A percentile compares a stretch with the other conserved stretches of the same genome.
phyloP scores from a whole-genome alignment of 352 stramenopile genomes.

The Phytophthora cryptogea region DNA sequence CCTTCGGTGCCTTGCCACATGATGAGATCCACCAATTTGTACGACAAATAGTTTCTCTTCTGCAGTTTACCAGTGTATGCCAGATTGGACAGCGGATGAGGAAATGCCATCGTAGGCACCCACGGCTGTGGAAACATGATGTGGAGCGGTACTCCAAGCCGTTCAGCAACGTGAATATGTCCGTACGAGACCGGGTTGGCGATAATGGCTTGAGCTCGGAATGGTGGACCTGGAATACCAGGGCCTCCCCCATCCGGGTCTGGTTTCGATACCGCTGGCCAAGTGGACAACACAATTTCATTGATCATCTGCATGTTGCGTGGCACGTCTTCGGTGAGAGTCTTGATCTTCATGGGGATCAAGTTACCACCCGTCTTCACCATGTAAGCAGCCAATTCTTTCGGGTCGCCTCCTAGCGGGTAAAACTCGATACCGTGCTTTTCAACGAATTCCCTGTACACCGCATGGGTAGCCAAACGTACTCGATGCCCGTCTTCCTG shows the following conservation, averaged over 20 bases:
- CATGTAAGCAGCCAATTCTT: constrained; percentile 89
- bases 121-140: constrained; percentile 94
- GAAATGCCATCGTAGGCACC: constrained; percentile 83
- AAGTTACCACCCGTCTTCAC: constrained; percentile 81
- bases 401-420: constrained; percentile 61
- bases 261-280: constrained; percentile 75
- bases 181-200: constrained; percentile 91
- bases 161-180: constrained; percentile 92
- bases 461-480: constrained; percentile 85
- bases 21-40: constrained; percentile 56
- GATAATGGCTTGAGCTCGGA: constrained; percentile 93
- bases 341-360: constrained; percentile 69
- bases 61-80: constrained; percentile 63
- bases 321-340: constrained; percentile 61
- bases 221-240: constrained; percentile 48
- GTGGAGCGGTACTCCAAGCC: constrained; percentile 91
- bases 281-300: constrained; percentile 86
- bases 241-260: constrained; percentile 67
- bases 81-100: constrained; percentile 86
- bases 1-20: constrained; percentile 57
- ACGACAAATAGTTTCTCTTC: constrained; percentile 53
- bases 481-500: constrained; percentile 86
- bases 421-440: constrained; percentile 73
- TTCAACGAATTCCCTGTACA: constrained; percentile 79
- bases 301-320: constrained; percentile 90